Evolutionary conservation across 805 yeast genomes (phyloP).

Genomic region (Trichomonascus vanleenenianus): DNA sequence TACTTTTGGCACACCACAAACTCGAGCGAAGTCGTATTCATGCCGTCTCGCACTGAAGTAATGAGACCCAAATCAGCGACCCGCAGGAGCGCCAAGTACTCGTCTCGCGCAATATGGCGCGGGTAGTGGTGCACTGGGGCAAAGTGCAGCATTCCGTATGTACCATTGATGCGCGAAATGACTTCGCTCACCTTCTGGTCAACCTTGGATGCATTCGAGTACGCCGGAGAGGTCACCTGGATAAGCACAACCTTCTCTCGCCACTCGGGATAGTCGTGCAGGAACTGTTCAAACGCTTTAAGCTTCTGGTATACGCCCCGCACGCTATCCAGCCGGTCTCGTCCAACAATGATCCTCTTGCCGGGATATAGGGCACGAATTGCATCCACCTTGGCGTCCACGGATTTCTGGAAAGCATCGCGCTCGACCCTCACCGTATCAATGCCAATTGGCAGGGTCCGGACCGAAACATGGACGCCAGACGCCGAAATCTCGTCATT

Average conservation of each 20-base stretch:
- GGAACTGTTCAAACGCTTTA: constrained; percentile 81
- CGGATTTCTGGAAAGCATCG: constrained; percentile 39
- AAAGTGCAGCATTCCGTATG: constrained; percentile 72
- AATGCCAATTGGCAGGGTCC: constrained; percentile 82
- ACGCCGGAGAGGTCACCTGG: constrained; percentile 84
- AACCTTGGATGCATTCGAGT: constrained; percentile 47
- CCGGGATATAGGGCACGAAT: constrained; percentile 41
- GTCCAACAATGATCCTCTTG: constrained; percentile 75
- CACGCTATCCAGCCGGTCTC: constrained; percentile 87
- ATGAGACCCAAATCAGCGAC: constrained; percentile 87
- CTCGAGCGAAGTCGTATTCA: constrained; percentile 92
- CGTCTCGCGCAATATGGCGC: constrained; percentile 79
- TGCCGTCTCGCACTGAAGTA: constrained; percentile 90
- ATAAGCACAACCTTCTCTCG: constrained; percentile 76
- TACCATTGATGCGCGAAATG: constrained; percentile 73
- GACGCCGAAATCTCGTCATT: constrained; percentile 51
- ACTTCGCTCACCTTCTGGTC: constrained; percentile 81
- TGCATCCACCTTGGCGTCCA: constrained; percentile 48
- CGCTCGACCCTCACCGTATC: constrained; percentile 61
- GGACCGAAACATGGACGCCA: constrained; percentile 69
- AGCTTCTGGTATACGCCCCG: constrained; percentile 91
- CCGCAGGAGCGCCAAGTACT: constrained; percentile 78
- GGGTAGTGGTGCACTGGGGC: constrained; percentile 92
- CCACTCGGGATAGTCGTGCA: constrained; percentile 92
- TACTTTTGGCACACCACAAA: constrained; percentile 68